phyloP scores from a whole-genome alignment of 2,329 filamentous ascomycete genomes.

The Colletotrichum costaricense region DNA sequence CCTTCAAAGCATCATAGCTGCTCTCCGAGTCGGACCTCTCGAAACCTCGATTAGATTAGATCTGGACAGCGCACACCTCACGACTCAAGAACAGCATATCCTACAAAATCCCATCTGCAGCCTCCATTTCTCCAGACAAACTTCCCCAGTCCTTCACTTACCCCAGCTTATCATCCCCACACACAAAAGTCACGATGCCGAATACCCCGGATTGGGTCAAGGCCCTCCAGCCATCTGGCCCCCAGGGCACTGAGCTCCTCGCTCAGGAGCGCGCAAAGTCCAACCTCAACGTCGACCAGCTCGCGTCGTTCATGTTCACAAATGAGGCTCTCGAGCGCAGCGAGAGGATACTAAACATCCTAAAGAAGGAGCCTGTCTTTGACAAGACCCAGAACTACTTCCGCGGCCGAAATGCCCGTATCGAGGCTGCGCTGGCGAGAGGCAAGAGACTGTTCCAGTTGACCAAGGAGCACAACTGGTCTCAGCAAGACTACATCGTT shows the following conservation, averaged over 20 bases:
- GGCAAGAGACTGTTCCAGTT: constrained; percentile 78
- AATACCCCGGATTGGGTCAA: constrained; percentile 39
- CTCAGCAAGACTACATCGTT: constrained; percentile 68
- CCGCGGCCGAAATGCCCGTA: constrained; percentile 74
- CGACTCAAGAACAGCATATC: not conserved
- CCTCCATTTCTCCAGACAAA: constrained; percentile 1
- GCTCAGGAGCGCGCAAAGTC: constrained; percentile 75
- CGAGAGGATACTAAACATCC: constrained; percentile 69
- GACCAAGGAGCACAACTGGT: constrained; percentile 76
- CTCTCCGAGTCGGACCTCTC: constrained; percentile 21
- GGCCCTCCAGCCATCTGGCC: constrained; percentile 58
- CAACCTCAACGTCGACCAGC: constrained; percentile 73
- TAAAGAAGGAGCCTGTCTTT: constrained; percentile 76
- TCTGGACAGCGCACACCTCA: constrained; percentile 17
- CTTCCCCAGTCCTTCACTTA: not conserved
- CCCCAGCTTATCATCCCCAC: not conserved
- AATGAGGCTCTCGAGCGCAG: constrained; percentile 72
- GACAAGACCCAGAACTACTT: constrained; percentile 85
- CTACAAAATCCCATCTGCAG: constrained; percentile 20
- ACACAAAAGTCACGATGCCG: constrained; percentile 21
- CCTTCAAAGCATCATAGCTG: constrained; percentile 22
- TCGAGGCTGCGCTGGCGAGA: constrained; percentile 76
- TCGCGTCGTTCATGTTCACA: constrained; percentile 77
- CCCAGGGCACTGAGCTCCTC: constrained; percentile 77
- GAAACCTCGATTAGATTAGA: constrained; percentile 19